Base-by-base conservation (phyloP, 1,139 yeast species). In the Eremothecium gossypii region DNA sequence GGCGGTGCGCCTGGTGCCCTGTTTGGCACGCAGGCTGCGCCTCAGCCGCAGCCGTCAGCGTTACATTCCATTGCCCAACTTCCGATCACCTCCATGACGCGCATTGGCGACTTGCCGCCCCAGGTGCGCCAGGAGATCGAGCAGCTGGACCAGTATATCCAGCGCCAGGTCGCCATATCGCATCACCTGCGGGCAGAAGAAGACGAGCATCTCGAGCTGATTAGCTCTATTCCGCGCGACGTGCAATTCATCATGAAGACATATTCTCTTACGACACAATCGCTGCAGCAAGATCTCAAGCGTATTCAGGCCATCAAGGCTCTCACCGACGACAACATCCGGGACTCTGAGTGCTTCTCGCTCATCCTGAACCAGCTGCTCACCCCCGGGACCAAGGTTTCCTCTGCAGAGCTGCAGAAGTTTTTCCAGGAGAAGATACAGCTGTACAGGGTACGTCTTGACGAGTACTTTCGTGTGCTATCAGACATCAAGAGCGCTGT, bases 171-270 rank as follows among this genome's bases (percentile, higher is more conserved):
- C 44, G 75, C 82, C 45, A 82, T 84, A 41, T 82, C 95, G 6
- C 91, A 86, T 36, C 83, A 83, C 39, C 68, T 91, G 46, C 77
- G 79, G 49, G 73, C 79, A 20, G 83, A 79, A 48, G 68, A 74
- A 44, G 67, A 67, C 10, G 76, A 76, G 30, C 96, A 87, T 52
- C 74, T 76, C 41, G 81, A 78, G 44, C 68, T 83, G 38, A 76
- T 91, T 36, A 76, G 74, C 29, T 80, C 95, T 43, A 81, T 91
- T 38, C 96, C 96, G 11, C 74, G 84, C 46, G 98, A 93, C 58
- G 81, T 85, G 32, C 77, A 76, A 50, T 85, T 80, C 52, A 65
- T 91, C 45, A 75, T 74, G 46, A 76, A 77, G 51, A 77, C 76
- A 51, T 71, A 77, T 46, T 68, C 77, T 8, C 71, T 82, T 10